phyloP scores from a whole-genome alignment of 805 yeast genomes.

The Saccharomycopsis microspora region DNA sequence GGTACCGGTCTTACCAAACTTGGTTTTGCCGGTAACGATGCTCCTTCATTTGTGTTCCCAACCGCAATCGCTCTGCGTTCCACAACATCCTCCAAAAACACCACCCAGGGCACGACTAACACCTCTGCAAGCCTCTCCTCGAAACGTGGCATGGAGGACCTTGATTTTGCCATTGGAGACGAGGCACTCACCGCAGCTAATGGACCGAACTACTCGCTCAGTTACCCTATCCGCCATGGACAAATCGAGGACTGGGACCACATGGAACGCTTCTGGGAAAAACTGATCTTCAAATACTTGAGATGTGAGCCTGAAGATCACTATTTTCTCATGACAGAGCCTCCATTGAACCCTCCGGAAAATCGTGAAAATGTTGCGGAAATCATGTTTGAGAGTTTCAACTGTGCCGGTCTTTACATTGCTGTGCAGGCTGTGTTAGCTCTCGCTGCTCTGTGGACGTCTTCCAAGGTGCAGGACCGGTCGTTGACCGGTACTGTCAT shows the following conservation, averaged over 20 bases:
- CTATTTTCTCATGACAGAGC: constrained; percentile 89
- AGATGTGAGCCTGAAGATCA: constrained; percentile 99
- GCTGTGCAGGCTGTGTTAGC: constrained; percentile 99
- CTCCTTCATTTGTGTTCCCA: constrained; percentile 95
- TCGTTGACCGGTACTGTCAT: constrained; percentile 97
- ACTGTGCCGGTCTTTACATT: constrained; percentile 96
- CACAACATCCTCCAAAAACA: constrained; percentile 25
- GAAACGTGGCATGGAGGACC: constrained; percentile 76
- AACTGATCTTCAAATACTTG: constrained; percentile 88
- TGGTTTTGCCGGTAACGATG: constrained; percentile 97
- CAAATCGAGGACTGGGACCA: constrained; percentile 99
- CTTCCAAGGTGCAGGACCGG: constrained; percentile 88
- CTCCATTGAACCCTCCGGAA: constrained; percentile 99
- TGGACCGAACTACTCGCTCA: constrained; percentile 78
- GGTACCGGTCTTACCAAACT: constrained; percentile 97
- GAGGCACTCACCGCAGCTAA: constrained; percentile 89
- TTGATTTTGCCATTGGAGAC: constrained; percentile 91
- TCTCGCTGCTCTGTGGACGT: constrained; percentile 98
- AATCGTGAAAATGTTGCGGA: constrained; percentile 98
- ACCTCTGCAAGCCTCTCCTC: constrained; percentile 19
- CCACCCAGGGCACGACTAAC: constrained; percentile 18
- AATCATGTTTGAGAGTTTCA: constrained; percentile 96
- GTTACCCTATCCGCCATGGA: constrained; percentile 93
- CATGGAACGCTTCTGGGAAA: constrained; percentile 99
- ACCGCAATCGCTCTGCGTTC: constrained; percentile 65